phyloP scores from a whole-genome alignment of 495 filamentous ascomycete species.

The Aspergillus incahuasiensis region DNA sequence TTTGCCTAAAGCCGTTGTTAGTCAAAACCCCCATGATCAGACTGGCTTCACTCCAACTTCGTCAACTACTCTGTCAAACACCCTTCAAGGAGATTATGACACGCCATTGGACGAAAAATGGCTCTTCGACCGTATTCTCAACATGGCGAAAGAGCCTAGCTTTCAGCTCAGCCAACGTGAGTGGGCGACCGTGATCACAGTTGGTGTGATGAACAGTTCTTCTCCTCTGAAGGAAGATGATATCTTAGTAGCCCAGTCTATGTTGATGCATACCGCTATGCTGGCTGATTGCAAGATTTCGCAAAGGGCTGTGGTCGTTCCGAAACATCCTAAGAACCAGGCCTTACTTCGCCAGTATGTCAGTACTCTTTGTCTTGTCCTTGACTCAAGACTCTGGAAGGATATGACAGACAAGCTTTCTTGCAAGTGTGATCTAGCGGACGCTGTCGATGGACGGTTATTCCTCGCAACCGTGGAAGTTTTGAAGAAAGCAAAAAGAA shows the following conservation, averaged over 20 bases:
- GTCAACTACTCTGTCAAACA: too few species aligned
- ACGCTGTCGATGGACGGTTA: conserved; percentile 63
- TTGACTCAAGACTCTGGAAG: conserved; percentile 15
- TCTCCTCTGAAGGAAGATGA: neutral
- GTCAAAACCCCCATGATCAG: too few species aligned
- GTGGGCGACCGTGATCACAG: neutral
- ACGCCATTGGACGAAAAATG: too few species aligned
- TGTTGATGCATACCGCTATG: conserved; percentile 14
- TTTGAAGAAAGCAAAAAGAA: neutral
- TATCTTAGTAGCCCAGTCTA: neutral
- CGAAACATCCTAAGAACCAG: neutral
- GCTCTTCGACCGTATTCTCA: too few species aligned
- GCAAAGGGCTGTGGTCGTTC: neutral
- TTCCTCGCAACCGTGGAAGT: conserved; percentile 29
- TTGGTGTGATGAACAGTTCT: neutral
- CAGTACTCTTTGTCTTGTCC: neutral
- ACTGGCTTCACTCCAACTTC: too few species aligned
- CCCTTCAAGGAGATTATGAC: too few species aligned
- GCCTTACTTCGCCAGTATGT: conserved; percentile 6
- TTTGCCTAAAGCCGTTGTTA: too few species aligned
- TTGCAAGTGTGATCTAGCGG: conserved; percentile 47
- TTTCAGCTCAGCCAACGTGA: conserved; percentile 11
- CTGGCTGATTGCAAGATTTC: conserved; percentile 12
- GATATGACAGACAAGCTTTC: conserved; percentile 6
- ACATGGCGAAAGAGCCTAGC: neutral